phyloP scores from a whole-genome alignment of 1,284 basidiomycete genomes.

The Heterobasidion occidentale region DNA sequence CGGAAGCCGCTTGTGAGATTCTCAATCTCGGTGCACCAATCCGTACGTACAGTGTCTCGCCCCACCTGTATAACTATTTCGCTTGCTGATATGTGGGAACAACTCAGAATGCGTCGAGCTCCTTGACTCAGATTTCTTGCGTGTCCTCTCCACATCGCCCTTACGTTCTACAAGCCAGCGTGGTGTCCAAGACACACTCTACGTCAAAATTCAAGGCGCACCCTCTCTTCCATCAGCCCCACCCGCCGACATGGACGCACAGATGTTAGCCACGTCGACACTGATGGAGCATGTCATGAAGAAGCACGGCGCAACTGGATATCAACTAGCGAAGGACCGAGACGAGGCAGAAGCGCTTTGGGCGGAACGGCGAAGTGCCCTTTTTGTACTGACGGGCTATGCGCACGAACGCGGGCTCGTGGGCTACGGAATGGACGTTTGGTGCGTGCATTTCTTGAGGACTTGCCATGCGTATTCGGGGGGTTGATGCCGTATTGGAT shows the following conservation, averaged over 20 bases:
- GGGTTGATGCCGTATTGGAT: background rate
- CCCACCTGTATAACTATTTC: background rate
- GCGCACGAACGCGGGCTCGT: conserved; percentile 44
- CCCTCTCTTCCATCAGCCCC: conserved; percentile 36
- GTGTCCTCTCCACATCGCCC: conserved; percentile 51
- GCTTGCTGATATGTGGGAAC: background rate
- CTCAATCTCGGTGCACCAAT: conserved; percentile 53
- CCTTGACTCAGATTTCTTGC: conserved; percentile 64
- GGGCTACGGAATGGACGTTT: conserved; percentile 85
- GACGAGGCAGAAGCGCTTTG: conserved; percentile 74
- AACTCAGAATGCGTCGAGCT: conserved; percentile 63
- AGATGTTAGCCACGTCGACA: conserved; percentile 42
- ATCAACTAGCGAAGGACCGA: conserved; percentile 60
- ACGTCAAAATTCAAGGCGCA: conserved; percentile 84
- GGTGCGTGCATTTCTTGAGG: conserved; percentile 40
- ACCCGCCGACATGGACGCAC: conserved; percentile 9
- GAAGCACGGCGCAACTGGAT: conserved; percentile 62
- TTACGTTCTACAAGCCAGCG: conserved; percentile 24
- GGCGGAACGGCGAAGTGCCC: conserved; percentile 80
- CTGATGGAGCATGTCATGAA: conserved; percentile 49
- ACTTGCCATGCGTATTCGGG: conserved; percentile 5
- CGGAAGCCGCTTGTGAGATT: conserved; percentile 68
- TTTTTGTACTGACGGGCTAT: conserved; percentile 52
- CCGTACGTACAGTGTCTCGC: conserved; percentile 38
- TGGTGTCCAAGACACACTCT: conserved; percentile 37